Evolutionary conservation across 257 asterid species (phyloP).

Genomic region (Sherardia arvensis): DNA sequence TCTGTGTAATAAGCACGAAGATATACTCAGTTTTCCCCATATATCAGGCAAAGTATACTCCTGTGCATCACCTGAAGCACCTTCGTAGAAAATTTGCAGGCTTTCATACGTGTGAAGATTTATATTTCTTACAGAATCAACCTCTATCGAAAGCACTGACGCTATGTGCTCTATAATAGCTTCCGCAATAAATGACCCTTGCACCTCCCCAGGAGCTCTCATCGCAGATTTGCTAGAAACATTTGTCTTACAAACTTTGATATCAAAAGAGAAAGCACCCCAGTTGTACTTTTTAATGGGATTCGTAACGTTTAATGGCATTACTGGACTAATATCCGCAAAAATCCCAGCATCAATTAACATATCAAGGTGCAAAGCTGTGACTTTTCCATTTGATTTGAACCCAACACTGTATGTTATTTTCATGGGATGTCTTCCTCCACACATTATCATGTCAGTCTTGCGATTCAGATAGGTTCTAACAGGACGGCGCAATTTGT

Average conservation of each 20-base stretch:
- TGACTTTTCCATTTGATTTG: constrained; percentile 56
- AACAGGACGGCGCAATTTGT: constrained; percentile 58
- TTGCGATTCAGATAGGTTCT: constrained; percentile 52
- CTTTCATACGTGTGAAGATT: constrained; percentile 59
- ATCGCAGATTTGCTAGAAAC: constrained; percentile 52
- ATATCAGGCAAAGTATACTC: constrained; percentile 50
- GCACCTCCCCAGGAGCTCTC: constrained; percentile 81
- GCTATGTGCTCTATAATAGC: constrained; percentile 59
- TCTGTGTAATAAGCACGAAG: constrained; percentile 35
- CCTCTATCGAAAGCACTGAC: constrained; percentile 36
- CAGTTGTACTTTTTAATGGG: constrained; percentile 56
- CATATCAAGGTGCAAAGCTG: constrained; percentile 59
- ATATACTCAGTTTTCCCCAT: constrained; percentile 49
- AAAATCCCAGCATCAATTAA: constrained; percentile 52
- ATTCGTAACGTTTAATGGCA: constrained; percentile 31
- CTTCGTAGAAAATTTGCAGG: constrained; percentile 33
- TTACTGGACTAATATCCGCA: constrained; percentile 40
- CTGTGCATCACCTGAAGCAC: constrained; percentile 21
- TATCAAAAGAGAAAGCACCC: constrained; percentile 59
- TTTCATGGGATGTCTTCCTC: constrained; percentile 80
- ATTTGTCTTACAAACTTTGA: constrained; percentile 68
- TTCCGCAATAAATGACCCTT: constrained; percentile 64
- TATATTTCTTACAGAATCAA: constrained; percentile 35
- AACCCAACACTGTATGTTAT: constrained; percentile 60
- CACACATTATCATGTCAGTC: constrained; percentile 58